phyloP scores from a whole-genome alignment of 1,284 basidiomycete species.

The Ceratobasidium papillatum region DNA sequence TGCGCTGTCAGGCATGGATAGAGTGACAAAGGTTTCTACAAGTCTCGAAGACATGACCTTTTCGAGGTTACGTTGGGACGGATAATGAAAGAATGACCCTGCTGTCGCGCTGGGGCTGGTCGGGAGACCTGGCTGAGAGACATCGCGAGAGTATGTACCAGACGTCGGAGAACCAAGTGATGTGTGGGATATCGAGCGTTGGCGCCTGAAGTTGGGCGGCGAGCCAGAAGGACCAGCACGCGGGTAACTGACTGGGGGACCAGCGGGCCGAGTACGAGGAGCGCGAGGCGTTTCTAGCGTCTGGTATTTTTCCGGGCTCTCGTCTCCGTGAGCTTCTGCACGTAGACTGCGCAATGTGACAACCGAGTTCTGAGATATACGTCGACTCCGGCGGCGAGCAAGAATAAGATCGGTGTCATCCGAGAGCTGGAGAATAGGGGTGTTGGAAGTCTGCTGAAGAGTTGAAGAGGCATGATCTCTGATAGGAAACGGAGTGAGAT shows the following conservation, averaged over 20 bases:
- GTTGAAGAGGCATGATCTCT: conserved; percentile 79
- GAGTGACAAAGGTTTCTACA: conserved; percentile 78
- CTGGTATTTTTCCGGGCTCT: conserved; percentile 27
- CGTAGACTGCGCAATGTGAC: conserved; percentile 59
- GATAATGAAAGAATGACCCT: conserved; percentile 47
- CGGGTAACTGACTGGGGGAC: conserved; percentile 41
- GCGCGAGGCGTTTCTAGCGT: conserved; percentile 10
- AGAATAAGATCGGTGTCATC: conserved; percentile 75
- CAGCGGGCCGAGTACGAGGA: conserved; percentile 33
- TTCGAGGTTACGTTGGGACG: conserved; percentile 71
- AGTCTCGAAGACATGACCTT: conserved; percentile 74
- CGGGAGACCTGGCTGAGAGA: not conserved
- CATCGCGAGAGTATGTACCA: conserved; percentile 15
- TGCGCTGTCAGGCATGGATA: conserved; percentile 50
- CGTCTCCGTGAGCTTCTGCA: conserved; percentile 45
- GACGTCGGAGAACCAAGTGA: conserved; percentile 34
- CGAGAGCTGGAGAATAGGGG: conserved; percentile 31
- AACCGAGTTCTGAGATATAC: conserved; percentile 67
- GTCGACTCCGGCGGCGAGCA: conserved; percentile 65
- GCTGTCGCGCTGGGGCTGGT: conserved; percentile 39
- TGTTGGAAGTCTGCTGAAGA: conserved; percentile 62
- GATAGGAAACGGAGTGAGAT: conserved; percentile 80
- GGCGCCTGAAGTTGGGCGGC: conserved; percentile 35
- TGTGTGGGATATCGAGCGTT: conserved; percentile 41
- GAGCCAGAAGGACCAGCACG: conserved; percentile 43